Conservation (phyloP, 495 filamentous ascomycete genomes). For the Aspergillus nidulans region DNA sequence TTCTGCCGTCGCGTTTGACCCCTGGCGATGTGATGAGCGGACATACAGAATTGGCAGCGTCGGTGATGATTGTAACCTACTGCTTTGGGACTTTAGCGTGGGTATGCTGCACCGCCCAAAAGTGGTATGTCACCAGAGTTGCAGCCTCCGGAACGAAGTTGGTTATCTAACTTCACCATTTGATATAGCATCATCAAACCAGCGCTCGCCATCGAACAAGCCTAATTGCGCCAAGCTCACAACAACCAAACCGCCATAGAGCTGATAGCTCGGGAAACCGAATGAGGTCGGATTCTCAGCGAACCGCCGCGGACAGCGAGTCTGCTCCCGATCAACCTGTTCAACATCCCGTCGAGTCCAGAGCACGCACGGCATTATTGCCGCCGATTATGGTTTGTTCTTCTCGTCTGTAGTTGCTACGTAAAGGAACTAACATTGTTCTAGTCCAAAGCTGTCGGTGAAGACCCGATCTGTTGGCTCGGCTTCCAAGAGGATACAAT, state of each 20-base stretch:
- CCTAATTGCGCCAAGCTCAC: constrained; percentile 41
- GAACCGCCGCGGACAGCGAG: constrained; percentile 46
- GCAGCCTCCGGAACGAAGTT: not conserved
- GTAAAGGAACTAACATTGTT: constrained; percentile 7
- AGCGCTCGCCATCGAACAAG: constrained; percentile 37
- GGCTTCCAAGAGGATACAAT: constrained; percentile 88
- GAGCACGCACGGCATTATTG: constrained; percentile 74
- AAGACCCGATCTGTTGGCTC: constrained; percentile 83
- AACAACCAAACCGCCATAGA: constrained; percentile 69
- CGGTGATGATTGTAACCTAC: constrained; percentile 83
- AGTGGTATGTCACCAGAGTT: constrained; percentile 49
- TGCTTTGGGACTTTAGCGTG: constrained; percentile 96
- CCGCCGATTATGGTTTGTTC: constrained; percentile 82
- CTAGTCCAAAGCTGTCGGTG: constrained; percentile 81
- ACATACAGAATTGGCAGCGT: constrained; percentile 96
- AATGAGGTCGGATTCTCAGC: constrained; percentile 63
- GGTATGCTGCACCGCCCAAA: constrained; percentile 91
- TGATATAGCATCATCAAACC: constrained; percentile 39
- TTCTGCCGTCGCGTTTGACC: constrained; percentile 86
- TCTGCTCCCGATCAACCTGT: constrained; percentile 45
- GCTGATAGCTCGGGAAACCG: constrained; percentile 58
- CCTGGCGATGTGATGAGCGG: constrained; percentile 90
- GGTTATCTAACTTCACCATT: not conserved
- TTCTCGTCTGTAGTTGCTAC: not conserved
- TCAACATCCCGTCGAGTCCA: constrained; percentile 75